Evolutionary conservation across 2,329 filamentous ascomycete species (phyloP).

Genomic region (Chaetomium sp.): DNA sequence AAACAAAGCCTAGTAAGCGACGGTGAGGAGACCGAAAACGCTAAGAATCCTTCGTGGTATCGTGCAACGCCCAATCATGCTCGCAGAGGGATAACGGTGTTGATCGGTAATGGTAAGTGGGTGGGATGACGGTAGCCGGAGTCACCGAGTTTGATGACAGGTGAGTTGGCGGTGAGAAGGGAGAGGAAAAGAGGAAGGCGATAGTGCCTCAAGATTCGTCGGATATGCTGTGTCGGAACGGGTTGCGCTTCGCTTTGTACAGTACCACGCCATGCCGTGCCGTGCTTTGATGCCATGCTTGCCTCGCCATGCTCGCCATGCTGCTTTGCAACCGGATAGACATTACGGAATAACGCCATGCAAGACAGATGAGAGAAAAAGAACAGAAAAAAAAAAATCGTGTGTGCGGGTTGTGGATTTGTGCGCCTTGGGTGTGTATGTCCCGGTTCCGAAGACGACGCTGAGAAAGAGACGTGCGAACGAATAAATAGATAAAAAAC

Average conservation of each 20-base stretch:
- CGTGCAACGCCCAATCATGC: conserved; percentile 23
- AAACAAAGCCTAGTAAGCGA: not conserved
- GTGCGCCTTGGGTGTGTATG: not conserved
- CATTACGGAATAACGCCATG: conserved; percentile 26
- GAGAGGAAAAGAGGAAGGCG: not conserved
- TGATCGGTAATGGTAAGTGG: too few species aligned
- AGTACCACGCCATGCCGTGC: conserved; percentile 3
- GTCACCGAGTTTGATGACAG: too few species aligned
- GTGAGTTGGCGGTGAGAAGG: not conserved
- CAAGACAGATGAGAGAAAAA: conserved; percentile 3
- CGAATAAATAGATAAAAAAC: too few species aligned
- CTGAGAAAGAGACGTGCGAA: conserved; percentile 9
- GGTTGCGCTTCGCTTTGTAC: too few species aligned
- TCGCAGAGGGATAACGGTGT: not conserved
- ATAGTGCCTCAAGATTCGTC: not conserved
- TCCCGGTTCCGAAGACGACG: conserved; percentile 1
- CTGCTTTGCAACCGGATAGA: conserved; percentile 20
- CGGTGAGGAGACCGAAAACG: not conserved
- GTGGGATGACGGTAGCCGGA: too few species aligned
- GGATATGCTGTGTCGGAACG: too few species aligned
- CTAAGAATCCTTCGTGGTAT: conserved; percentile 17
- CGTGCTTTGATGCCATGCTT: not conserved
- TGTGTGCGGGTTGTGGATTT: not conserved
- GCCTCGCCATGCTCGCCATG: conserved; percentile 14
- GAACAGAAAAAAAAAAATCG: not conserved